Conservation (phyloP, 768 basidiomycete genomes). For the Suillus fuscotomentosus region DNA sequence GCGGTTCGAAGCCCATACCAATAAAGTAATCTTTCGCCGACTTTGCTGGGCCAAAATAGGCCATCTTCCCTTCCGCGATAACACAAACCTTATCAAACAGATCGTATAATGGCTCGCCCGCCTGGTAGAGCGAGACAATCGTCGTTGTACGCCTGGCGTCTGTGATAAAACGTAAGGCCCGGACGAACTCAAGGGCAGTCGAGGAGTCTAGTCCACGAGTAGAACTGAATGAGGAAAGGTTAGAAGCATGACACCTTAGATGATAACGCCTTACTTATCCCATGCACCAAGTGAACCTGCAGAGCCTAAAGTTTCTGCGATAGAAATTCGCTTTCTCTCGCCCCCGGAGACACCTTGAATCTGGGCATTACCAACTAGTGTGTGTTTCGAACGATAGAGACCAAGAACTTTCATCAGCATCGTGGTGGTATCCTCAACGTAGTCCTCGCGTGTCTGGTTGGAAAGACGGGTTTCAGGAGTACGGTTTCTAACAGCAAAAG, state of each 20-base stretch:
- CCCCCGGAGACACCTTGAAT: conserved; percentile 74
- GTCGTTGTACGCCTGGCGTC: conserved; percentile 53
- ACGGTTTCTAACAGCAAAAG: conserved; percentile 66
- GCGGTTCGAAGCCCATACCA: conserved; percentile 54
- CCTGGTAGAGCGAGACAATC: conserved; percentile 85
- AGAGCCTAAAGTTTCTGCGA: conserved; percentile 70
- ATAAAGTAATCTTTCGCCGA: conserved; percentile 59
- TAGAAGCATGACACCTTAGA: neutral
- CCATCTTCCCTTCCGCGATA: conserved; percentile 58
- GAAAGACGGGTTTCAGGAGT: conserved; percentile 55
- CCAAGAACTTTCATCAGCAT: conserved; percentile 72
- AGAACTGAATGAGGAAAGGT: conserved; percentile 58
- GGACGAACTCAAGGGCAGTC: conserved; percentile 74
- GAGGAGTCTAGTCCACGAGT: conserved; percentile 69
- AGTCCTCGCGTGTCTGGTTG: conserved; percentile 36
- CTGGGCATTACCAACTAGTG: conserved; percentile 82
- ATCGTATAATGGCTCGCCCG: conserved; percentile 63
- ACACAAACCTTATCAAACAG: conserved; percentile 73
- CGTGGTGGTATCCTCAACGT: conserved; percentile 31
- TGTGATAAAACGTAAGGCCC: conserved; percentile 66
- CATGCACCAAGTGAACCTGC: neutral
- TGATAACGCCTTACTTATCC: neutral
- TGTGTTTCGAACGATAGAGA: conserved; percentile 66
- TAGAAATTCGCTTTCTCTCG: conserved; percentile 83
- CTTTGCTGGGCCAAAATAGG: conserved; percentile 57